Percentiles rank a stretch among this genome's conserved stretches.
Conservation (phyloP, 179 eudicot genomes). For the Vitellaria paradoxa region DNA sequence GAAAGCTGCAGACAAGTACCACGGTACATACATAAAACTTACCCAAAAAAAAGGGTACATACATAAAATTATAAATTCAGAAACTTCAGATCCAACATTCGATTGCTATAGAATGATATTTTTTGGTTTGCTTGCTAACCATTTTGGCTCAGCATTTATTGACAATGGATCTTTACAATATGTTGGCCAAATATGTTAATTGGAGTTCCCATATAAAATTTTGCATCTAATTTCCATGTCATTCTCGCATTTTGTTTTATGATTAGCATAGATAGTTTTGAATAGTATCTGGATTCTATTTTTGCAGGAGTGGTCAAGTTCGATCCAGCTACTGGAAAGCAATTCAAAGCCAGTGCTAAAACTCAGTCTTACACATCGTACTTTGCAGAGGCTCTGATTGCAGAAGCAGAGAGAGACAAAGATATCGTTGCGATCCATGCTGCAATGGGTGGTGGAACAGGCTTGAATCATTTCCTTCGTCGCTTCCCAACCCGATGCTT, state of each 20-base stretch:
- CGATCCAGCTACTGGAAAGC: conserved; percentile 94
- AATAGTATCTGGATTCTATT: conserved; percentile 6
- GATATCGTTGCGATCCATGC: conserved; percentile 85
- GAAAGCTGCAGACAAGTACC: conserved; percentile 90
- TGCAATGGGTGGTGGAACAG: conserved; percentile 98
- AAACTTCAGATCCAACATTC: too few relatives aligned
- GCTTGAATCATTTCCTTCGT: conserved; percentile 72
- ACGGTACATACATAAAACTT: conserved; percentile 25
- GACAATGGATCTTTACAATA: not conserved
- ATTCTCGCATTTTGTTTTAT: not conserved
- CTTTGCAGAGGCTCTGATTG: conserved; percentile 87
- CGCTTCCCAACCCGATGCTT: conserved; percentile 80
- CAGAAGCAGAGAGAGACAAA: conserved; percentile 88
- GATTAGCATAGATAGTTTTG: not conserved
- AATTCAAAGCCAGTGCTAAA: conserved; percentile 55
- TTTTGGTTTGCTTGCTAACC: not conserved
- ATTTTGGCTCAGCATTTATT: not conserved
- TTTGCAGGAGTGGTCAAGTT: conserved; percentile 79
- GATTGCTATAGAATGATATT: not conserved
- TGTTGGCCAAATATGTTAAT: not conserved
- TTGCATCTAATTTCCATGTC: not conserved
- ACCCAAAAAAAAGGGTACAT: too few relatives aligned
- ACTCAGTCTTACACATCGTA: conserved; percentile 86
- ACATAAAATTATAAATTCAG: not conserved
- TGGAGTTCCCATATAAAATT: not conserved